phyloP scores from a whole-genome alignment of 192 early-diverging fungal genomes.

The Gamsiella multidivaricata region DNA sequence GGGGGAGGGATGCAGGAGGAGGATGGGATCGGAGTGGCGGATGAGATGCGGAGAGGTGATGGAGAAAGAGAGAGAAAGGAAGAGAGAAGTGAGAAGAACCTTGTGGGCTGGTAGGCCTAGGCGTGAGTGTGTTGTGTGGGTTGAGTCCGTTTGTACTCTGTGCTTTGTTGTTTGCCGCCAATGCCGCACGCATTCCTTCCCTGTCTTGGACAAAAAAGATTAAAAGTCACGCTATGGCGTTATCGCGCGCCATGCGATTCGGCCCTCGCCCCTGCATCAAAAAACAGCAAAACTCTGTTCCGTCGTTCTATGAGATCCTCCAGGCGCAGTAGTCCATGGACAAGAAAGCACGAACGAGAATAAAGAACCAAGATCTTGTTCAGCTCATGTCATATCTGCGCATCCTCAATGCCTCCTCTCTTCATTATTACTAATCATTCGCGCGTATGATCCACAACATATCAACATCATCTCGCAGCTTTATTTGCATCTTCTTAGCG shows the following conservation, averaged over 20 bases:
- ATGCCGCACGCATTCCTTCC: neutral
- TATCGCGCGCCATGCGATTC: conserved; percentile 23
- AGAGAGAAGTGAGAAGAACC: neutral
- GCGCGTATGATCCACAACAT: too few species aligned
- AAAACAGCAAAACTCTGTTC: neutral
- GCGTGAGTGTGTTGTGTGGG: conserved; percentile 6
- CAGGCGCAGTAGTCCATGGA: too few species aligned
- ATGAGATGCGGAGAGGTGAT: neutral
- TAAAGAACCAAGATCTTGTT: too few species aligned
- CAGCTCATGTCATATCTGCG: too few species aligned
- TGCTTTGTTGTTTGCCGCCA: neutral
- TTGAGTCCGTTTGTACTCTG: conserved; percentile 2
- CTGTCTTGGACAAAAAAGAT: conserved; percentile 6
- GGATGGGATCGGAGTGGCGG: too few species aligned
- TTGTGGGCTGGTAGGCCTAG: neutral
- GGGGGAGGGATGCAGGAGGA: too few species aligned
- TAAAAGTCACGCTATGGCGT: conserved; percentile 18
- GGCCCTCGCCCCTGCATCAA: conserved; percentile 16
- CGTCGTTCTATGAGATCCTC: too few species aligned
- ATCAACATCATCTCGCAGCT: too few species aligned
- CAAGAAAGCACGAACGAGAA: too few species aligned
- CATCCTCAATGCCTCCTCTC: too few species aligned
- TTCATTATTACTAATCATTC: too few species aligned
- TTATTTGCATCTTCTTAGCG: neutral
- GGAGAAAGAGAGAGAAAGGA: neutral